Conservation (phyloP, 2,329 filamentous ascomycete species). For the Penicillium corylophilum region DNA sequence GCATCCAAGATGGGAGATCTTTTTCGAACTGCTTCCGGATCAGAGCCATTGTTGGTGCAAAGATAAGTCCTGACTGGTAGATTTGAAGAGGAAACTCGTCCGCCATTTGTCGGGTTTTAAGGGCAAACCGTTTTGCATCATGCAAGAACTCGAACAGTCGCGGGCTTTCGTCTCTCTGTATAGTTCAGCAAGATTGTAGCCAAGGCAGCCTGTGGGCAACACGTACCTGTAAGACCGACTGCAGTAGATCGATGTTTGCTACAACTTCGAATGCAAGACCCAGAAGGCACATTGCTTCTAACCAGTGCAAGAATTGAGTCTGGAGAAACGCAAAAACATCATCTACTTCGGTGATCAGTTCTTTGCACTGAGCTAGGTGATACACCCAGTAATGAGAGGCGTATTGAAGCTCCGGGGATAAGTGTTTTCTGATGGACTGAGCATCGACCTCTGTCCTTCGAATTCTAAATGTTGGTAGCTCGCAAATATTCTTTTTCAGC, state of each 20-base stretch:
- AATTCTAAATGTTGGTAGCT: conserved; percentile 10
- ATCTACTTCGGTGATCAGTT: conserved; percentile 1
- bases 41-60: no score
- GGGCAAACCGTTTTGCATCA: not conserved
- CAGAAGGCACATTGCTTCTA: conserved; percentile 27
- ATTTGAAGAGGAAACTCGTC: not conserved
- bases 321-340: conserved; percentile 15
- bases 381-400: conserved; percentile 28
- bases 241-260: not conserved
- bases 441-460: conserved; percentile 7
- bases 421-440: conserved; percentile 9
- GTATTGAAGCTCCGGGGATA: conserved; percentile 26
- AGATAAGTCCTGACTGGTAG: not conserved
- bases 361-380: conserved; percentile 16
- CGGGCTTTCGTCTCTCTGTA: not conserved
- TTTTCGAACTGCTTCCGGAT: no score
- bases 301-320: conserved; percentile 26
- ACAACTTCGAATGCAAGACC: conserved; percentile 21
- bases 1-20: no score
- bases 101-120: not conserved
- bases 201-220: no score
- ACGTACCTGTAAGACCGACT: not conserved
- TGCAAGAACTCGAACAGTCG: not conserved
- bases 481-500: conserved; percentile 15
- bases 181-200: not conserved